Conservation (phyloP, 139 green algal genomes). For the Eudorina sp. region DNA sequence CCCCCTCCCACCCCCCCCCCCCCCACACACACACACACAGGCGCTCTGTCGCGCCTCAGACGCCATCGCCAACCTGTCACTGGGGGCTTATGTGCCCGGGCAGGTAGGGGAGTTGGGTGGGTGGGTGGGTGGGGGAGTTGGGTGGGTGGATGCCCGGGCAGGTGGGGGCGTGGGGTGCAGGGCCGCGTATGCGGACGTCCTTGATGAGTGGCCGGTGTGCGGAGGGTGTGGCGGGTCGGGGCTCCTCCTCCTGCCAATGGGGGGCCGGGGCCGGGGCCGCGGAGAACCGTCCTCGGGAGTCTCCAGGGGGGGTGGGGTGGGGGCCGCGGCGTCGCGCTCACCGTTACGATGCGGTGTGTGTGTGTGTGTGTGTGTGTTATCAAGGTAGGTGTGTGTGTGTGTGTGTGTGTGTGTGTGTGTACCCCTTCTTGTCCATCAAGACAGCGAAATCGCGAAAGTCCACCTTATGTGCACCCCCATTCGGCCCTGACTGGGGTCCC, state of each 20-base stretch:
- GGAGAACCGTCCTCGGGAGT: no score
- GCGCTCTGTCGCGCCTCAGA: slow-evolving; percentile 20
- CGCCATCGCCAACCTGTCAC: slow-evolving; percentile 25
- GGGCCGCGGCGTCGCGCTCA: no score
- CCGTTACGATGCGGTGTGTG: no score
- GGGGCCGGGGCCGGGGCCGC: no score
- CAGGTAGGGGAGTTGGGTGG: not conserved
- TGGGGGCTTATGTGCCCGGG: slow-evolving; percentile 5
- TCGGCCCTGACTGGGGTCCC: not conserved
- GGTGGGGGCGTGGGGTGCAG: not conserved
- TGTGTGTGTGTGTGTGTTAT: not conserved
- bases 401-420: not conserved
- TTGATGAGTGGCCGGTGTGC: no score
- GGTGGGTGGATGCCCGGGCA: not conserved
- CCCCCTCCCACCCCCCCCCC: not conserved
- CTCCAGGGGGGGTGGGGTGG: no score
- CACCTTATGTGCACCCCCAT: not conserved
- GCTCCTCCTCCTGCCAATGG: no score
- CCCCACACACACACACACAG: not conserved
- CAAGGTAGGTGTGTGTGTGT: not conserved
- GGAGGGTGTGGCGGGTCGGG: no score
- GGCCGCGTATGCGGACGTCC: no score
- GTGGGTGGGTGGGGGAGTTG: not conserved
- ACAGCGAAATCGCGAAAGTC: no score
- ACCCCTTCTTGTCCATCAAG: no score